Evolutionary conservation across 768 basidiomycete species (phyloP).

Genomic region (Lactifluus hygrophoroides): DNA sequence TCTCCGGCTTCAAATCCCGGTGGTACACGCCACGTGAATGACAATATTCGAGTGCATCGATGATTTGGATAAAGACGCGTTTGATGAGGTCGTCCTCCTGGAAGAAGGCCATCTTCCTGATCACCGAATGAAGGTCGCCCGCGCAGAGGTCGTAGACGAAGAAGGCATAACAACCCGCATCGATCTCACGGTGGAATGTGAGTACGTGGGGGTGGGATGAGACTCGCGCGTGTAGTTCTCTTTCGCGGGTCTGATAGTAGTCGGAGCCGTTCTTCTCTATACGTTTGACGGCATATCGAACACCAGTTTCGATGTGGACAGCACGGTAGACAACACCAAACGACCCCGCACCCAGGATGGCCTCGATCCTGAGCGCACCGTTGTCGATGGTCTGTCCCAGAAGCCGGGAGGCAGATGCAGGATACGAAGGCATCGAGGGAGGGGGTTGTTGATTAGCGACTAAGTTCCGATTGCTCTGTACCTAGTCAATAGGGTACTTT

Average conservation of each 20-base stretch:
- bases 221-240: slow-evolving; percentile 63
- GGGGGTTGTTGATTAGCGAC: not conserved
- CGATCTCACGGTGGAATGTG: slow-evolving; percentile 78
- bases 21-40: slow-evolving; percentile 12
- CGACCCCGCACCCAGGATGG: slow-evolving; percentile 86
- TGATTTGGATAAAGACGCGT: slow-evolving; percentile 7
- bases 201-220: slow-evolving; percentile 74
- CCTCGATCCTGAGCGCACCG: slow-evolving; percentile 69
- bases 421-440: slow-evolving; percentile 2
- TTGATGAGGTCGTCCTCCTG: slow-evolving; percentile 10
- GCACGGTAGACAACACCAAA: slow-evolving; percentile 94
- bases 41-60: slow-evolving; percentile 11
- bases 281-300: slow-evolving; percentile 81
- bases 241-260: slow-evolving; percentile 44
- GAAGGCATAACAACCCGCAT: slow-evolving; percentile 58
- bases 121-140: slow-evolving; percentile 7
- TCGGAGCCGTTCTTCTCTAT: slow-evolving; percentile 40
- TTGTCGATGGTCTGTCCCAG: slow-evolving; percentile 49
- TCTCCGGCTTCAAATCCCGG: slow-evolving; percentile 12
- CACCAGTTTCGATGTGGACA: slow-evolving; percentile 36
- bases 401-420: not conserved
- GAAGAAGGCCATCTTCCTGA: slow-evolving; percentile 3
- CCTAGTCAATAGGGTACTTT: not conserved
- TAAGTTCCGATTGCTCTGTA: not conserved
- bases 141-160: slow-evolving; percentile 17